phyloP scores from a whole-genome alignment of 495 filamentous ascomycete species.

The Aspergillus steynii region DNA sequence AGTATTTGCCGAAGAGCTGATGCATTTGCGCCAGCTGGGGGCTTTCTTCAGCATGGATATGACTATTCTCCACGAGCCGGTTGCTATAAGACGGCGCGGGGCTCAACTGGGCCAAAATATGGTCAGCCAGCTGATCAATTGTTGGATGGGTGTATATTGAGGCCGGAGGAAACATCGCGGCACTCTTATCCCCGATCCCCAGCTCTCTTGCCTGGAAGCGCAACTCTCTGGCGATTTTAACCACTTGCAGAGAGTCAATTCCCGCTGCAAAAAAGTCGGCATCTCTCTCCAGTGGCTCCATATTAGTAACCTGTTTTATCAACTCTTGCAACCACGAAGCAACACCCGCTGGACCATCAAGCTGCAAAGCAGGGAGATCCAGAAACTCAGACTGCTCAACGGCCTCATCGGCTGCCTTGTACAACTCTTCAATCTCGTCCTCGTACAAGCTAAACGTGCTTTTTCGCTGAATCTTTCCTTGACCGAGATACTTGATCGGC shows the following conservation, averaged over 20 bases:
- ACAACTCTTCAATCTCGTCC: conserved; percentile 16
- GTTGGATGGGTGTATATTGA: conserved; percentile 16
- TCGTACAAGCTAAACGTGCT: conserved; percentile 8
- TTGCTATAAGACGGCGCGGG: not conserved
- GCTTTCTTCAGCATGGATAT: not conserved
- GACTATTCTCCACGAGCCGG: not conserved
- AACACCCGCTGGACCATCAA: not conserved
- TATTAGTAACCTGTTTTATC: conserved; percentile 24
- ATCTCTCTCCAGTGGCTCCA: conserved; percentile 11
- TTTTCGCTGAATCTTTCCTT: conserved; percentile 52
- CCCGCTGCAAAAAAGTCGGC: conserved; percentile 16
- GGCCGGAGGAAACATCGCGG: not conserved
- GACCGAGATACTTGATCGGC: conserved; percentile 20
- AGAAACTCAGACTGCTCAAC: conserved; percentile 9
- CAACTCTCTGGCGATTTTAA: conserved; percentile 12
- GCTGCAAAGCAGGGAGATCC: not conserved
- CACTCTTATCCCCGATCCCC: not conserved
- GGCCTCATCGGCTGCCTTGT: not conserved
- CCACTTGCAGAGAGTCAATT: conserved; percentile 19
- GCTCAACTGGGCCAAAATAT: not conserved
- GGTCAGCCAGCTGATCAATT: conserved; percentile 8
- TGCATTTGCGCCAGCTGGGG: not conserved
- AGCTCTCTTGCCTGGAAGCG: conserved; percentile 14
- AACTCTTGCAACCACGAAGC: conserved; percentile 1
- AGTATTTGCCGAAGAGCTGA: conserved; percentile 15